These are phyloP conservation scores for Cladosporium sp. DNA, from an alignment of 2,329 filamentous ascomycete genomes.

Conservation along the genomic window DNA sequence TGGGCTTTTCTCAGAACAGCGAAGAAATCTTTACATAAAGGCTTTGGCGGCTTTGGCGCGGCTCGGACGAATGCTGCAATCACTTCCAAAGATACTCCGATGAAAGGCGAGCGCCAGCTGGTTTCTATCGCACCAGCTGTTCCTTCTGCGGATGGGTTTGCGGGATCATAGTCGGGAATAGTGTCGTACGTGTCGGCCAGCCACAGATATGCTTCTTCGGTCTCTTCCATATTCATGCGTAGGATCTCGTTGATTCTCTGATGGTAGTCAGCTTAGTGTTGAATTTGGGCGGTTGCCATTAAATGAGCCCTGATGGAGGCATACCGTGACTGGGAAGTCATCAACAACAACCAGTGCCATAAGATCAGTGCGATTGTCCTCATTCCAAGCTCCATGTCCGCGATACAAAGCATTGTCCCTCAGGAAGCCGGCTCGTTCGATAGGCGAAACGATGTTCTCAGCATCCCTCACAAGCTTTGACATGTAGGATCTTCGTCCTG, in stretches of 20 bases:
- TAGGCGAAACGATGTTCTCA: no score
- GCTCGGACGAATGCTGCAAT: not conserved
- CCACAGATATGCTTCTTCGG: not conserved
- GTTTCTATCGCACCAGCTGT: not conserved
- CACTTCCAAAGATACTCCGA: not conserved
- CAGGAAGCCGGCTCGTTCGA: no score
- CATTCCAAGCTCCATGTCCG: no score
- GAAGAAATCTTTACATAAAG: not conserved
- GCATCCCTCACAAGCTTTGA: no score
- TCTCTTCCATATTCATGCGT: not conserved
- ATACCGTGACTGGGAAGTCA: not conserved
- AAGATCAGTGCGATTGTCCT: not conserved
- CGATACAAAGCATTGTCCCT: no score
- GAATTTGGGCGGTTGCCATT: not conserved
- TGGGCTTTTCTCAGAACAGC: not conserved
- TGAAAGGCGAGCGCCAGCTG: not conserved
- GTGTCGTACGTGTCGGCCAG: not conserved
- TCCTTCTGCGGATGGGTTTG: not conserved
- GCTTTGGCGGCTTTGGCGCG: not conserved
- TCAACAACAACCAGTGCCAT: not conserved
- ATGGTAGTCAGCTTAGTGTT: not conserved
- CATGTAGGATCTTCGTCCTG: no score
- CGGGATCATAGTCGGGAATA: not conserved
- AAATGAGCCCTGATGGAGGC: not conserved
- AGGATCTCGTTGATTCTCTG: not conserved